phyloP scores from a whole-genome alignment of 2,329 filamentous ascomycete species.

The Aspergillus ochraceoroseus region DNA sequence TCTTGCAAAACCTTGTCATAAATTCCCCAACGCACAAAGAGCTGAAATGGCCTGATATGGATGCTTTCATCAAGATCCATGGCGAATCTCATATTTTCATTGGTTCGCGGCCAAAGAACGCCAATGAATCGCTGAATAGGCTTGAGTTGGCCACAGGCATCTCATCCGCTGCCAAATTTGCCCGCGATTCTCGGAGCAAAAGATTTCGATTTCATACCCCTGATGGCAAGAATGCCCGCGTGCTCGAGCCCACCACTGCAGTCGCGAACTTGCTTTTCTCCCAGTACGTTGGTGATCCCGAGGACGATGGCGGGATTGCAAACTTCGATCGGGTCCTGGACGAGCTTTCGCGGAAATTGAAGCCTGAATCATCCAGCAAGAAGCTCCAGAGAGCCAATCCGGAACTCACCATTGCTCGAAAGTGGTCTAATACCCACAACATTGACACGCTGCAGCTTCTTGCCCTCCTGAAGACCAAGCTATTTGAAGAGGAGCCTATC shows the following conservation, averaged over 20 bases:
- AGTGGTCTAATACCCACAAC: conserved; percentile 23
- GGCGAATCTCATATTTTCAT: conserved; percentile 30
- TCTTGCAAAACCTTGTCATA: conserved; percentile 28
- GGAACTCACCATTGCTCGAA: conserved; percentile 9
- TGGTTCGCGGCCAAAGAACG: conserved; percentile 27
- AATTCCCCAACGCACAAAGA: conserved; percentile 14
- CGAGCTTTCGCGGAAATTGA: conserved; percentile 20
- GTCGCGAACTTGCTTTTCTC: conserved; percentile 23
- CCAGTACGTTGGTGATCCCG: conserved; percentile 16
- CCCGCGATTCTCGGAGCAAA: conserved; percentile 23
- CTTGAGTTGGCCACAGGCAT: conserved; percentile 29
- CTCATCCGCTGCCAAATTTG: conserved; percentile 26
- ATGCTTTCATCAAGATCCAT: conserved; percentile 30
- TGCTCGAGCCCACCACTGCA: conserved; percentile 25
- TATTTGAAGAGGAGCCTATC: conserved; percentile 28
- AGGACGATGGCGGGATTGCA: conserved; percentile 13
- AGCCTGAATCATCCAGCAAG: conserved; percentile 14
- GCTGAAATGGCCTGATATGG: conserved; percentile 30
- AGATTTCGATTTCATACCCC: conserved; percentile 18
- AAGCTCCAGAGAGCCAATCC: conserved; percentile 9
- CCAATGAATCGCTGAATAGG: conserved; percentile 26
- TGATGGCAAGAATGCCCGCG: conserved; percentile 21
- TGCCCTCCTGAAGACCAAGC: conserved; percentile 21
- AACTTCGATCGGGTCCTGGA: conserved; percentile 18
- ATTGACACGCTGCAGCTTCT: conserved; percentile 26